These are phyloP conservation scores for Saccharomyces paradoxus DNA, from an alignment of 805 yeast genomes.

Conservation along the genomic window DNA sequence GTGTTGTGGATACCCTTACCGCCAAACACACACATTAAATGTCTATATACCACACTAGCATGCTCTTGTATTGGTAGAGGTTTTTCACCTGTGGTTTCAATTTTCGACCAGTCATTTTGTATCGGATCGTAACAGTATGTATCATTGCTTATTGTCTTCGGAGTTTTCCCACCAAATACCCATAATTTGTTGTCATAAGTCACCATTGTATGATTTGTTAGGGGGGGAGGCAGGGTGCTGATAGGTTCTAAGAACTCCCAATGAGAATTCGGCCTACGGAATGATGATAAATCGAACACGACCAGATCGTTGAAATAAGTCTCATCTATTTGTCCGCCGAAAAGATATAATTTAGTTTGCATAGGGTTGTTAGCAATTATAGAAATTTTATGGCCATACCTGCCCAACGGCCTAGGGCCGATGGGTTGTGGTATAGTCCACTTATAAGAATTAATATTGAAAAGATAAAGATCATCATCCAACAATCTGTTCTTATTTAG, in stretches of 20 bases:
- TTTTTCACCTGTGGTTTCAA: conserved; percentile 43
- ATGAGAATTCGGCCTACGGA: conserved; percentile 71
- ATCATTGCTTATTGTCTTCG: conserved; percentile 60
- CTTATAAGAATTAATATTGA: conserved; percentile 66
- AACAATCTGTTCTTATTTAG: conserved; percentile 70
- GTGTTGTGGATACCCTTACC: conserved; percentile 75
- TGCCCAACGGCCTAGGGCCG: conserved; percentile 76
- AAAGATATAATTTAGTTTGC: conserved; percentile 60
- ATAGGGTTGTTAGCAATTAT: conserved; percentile 60
- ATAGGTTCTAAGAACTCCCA: conserved; percentile 69
- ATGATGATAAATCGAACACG: conserved; percentile 78
- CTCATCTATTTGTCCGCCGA: conserved; percentile 92
- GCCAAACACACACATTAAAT: conserved; percentile 76
- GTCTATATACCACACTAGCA: conserved; percentile 70
- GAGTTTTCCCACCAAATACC: conserved; percentile 88
- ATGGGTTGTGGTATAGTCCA: conserved; percentile 74
- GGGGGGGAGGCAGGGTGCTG: conserved; percentile 50
- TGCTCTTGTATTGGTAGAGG: conserved; percentile 92
- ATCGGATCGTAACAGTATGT: conserved; percentile 74
- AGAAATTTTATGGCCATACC: conserved; percentile 89
- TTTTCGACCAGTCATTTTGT: conserved; percentile 58
- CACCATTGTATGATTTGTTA: conserved; percentile 86
- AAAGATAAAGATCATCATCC: conserved; percentile 83
- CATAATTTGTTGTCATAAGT: conserved; percentile 70
- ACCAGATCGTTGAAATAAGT: conserved; percentile 74